Base-by-base conservation (phyloP, 2,329 filamentous ascomycete genomes). In the Nannizziopsis arthrosporioides region DNA sequence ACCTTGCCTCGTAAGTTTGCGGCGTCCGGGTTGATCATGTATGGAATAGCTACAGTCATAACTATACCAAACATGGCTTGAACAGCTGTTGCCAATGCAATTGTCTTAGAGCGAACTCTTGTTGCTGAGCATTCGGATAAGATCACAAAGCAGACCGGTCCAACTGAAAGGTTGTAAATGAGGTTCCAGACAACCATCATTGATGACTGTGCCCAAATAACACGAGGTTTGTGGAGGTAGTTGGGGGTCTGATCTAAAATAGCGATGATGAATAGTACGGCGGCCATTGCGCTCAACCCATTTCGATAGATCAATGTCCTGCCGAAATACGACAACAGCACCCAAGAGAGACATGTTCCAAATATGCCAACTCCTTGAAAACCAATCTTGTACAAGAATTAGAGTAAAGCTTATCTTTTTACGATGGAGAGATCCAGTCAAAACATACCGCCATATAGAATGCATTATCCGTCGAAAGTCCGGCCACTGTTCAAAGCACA, bases 51-150 rank as follows among this genome's bases (percentile, higher is more conserved):
- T 22, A 70, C 58, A 18, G 64, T 65, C 61, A 67, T 65, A 11
- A 63, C 58, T 14, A 69, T 63, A 2, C 66, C 67, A 47, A 67
- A 62, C 1, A 68, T 47, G 2, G 64, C 57, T 52, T 71, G 66
- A 0, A 62, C 63, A 2, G 63, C 63, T 1, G 64, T 68, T 7
- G 67, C 64, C 14, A 71, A 55, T 27, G 60, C 59, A 47, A 59
- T 72, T n/a, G 72, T 76, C 39, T 69, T 69, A 50, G 69, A 69
- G 0, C 68, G 62, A 2, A 72, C 58, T 2, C 56, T 56, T 2
- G 71, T 62, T 0, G 68, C 69, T 0, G 62, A 67, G n/a, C 58
- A 73, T 55, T 73, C 73, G 3, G 70, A 70, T 1, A 71, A 64
- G 37, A 72, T 63, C 27, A 68, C 67, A 31, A 74, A 76, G 37